phyloP scores from a whole-genome alignment of 139 green algal genomes.

The Coelastrella sp. region DNA sequence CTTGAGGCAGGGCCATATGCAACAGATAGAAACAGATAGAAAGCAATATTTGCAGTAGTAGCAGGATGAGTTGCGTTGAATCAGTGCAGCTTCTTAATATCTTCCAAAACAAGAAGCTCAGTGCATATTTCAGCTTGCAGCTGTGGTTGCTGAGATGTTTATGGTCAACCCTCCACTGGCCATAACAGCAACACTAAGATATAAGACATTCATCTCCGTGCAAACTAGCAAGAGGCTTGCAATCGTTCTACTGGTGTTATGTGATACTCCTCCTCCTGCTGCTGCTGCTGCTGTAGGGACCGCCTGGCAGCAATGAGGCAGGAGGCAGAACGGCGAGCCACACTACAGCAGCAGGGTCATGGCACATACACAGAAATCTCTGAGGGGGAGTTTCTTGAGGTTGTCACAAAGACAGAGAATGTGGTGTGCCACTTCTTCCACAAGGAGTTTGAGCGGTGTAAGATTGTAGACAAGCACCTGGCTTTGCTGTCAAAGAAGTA shows the following conservation, averaged over 20 bases:
- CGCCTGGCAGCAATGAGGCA: conserved; percentile 78
- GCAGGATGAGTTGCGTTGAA: too few relatives aligned
- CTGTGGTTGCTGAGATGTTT: too few relatives aligned
- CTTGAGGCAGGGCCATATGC: too few relatives aligned
- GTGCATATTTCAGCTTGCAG: too few relatives aligned
- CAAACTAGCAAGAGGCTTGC: too few relatives aligned
- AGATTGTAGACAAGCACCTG: conserved; percentile 97
- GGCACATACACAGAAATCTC: conserved; percentile 80
- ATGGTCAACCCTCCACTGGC: too few relatives aligned
- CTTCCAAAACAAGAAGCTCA: too few relatives aligned
- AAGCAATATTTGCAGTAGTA: too few relatives aligned
- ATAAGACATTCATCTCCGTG: too few relatives aligned
- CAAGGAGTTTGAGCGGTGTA: conserved; percentile 95
- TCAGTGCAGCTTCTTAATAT: too few relatives aligned
- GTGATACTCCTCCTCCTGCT: not conserved
- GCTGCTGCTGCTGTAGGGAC: conserved; percentile 54
- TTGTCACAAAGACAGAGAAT: conserved; percentile 84
- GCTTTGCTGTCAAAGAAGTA: conserved; percentile 76
- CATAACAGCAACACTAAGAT: too few relatives aligned
- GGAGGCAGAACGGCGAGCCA: conserved; percentile 84
- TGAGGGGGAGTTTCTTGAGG: conserved; percentile 93
- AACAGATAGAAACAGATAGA: too few relatives aligned
- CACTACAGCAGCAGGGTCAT: conserved; percentile 86
- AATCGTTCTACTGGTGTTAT: not conserved
- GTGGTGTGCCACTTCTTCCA: conserved; percentile 97